Base-by-base conservation (phyloP, 805 yeast genomes). In the Hagleromyces aurorensis region DNA sequence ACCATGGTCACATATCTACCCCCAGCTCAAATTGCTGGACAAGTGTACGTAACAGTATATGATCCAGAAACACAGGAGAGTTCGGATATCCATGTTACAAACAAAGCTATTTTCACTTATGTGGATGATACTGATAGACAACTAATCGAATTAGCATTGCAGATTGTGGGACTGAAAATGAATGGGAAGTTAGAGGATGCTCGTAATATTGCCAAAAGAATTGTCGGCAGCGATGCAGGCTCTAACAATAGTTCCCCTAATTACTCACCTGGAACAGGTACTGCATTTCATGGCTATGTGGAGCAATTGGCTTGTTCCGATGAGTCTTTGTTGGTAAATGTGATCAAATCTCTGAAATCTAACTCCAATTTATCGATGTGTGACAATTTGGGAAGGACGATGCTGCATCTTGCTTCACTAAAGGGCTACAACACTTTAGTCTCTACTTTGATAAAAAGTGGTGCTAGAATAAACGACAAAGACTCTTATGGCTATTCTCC, bases 141-240 rank as follows among this genome's bases (percentile, higher is more conserved):
- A 57, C 69, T 91, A 52, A 83, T 89, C 51, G 98, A 91, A 59
- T 65, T 91, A 40, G 98, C 98, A 2, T 66, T 91, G 45, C 97
- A 91, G 52, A 91, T 91, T 46, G 96, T 91, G 22, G 98, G 98
- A 2, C 65, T 87, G 57, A 89, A 89, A 60, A 86, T 89, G 96
- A 87, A 85, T 50, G 98, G 97, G 35, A 78, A 79, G 48, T 63
- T 91, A 34, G 97, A 91, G 51, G 96, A 89, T 57, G 96, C 97
- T 2, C 75, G 83, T 43, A 86, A 85, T 50, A 83, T 91, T 46
- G 97, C 97, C 1, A 79, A 80, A 55, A 67, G 94, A 41, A 85
- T 91, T 42, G 86, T 89, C 31, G 93, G 91, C 8, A 58, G 57
- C 20, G 63, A 59, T 21, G 50, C 48, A 23, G 55, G 52, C 3